Evolutionary conservation across 2,329 filamentous ascomycete genomes (phyloP).

Genomic region (Gremmenia infestans): DNA sequence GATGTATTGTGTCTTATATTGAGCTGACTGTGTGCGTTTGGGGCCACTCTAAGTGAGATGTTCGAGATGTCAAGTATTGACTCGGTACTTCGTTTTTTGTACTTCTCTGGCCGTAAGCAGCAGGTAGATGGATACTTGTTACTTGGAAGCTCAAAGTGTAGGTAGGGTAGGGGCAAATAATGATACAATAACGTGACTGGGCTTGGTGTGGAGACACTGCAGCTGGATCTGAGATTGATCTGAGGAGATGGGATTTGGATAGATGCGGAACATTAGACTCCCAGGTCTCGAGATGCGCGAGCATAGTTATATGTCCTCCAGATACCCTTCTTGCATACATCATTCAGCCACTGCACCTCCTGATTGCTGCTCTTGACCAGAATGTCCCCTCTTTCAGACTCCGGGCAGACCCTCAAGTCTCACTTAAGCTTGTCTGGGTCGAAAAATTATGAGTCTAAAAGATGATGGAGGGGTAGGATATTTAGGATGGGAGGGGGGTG

Average conservation of each 20-base stretch:
- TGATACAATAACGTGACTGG: slow-evolving; percentile 16
- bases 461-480: slow-evolving; percentile 1
- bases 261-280: slow-evolving; percentile 12
- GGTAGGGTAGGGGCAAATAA: background rate
- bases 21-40: background rate
- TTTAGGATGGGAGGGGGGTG: slow-evolving; percentile 1
- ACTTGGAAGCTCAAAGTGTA: background rate
- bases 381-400: slow-evolving; percentile 13
- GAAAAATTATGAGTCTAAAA: slow-evolving; percentile 6
- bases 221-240: slow-evolving; percentile 12
- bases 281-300: slow-evolving; percentile 13
- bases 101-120: background rate
- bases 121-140: background rate
- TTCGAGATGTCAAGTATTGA: background rate
- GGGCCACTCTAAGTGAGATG: background rate
- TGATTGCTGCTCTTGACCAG: slow-evolving; percentile 25
- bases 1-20: background rate
- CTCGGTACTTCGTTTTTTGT: background rate
- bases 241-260: slow-evolving; percentile 9
- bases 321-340: slow-evolving; percentile 10
- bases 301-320: slow-evolving; percentile 18
- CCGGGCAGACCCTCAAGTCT: slow-evolving; percentile 19
- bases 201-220: slow-evolving; percentile 17
- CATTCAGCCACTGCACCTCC: slow-evolving; percentile 17
- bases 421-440: slow-evolving; percentile 12